Evolutionary conservation across 2,329 filamentous ascomycete genomes (phyloP).

Genomic region (Diaporthe ilicicola): DNA sequence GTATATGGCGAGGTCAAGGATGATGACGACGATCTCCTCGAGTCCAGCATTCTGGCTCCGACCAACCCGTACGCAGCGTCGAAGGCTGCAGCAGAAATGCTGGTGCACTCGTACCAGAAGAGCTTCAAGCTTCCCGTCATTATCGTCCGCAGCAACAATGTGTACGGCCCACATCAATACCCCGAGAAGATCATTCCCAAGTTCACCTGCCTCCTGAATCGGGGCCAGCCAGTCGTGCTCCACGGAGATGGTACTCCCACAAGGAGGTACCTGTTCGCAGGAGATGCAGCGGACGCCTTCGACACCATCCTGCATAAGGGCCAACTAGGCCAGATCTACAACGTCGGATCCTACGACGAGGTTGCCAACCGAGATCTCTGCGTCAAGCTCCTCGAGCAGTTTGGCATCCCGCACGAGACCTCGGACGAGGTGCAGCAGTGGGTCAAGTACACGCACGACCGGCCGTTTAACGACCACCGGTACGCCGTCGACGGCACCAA

Average conservation of each 20-base stretch:
- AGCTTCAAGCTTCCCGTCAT: conserved; percentile 83
- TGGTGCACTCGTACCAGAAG: conserved; percentile 86
- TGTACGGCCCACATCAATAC: conserved; percentile 86
- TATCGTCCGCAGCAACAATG: conserved; percentile 84
- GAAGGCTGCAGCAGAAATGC: conserved; percentile 85
- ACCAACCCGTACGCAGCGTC: conserved; percentile 85
- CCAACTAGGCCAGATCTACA: conserved; percentile 79
- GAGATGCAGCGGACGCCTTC: conserved; percentile 82
- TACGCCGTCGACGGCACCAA: conserved; percentile 78
- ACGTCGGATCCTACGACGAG: conserved; percentile 81
- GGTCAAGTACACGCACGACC: conserved; percentile 79
- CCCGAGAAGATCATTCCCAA: conserved; percentile 89
- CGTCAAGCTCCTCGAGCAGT: conserved; percentile 68
- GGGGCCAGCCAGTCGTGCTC: conserved; percentile 72
- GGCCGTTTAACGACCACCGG: conserved; percentile 80
- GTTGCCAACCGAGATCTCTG: conserved; percentile 79
- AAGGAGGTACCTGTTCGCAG: conserved; percentile 79
- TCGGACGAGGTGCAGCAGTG: conserved; percentile 66
- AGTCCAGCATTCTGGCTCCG: conserved; percentile 78
- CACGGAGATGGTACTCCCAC: conserved; percentile 81
- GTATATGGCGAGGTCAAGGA: conserved; percentile 84
- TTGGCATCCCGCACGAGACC: conserved; percentile 62
- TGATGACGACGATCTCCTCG: conserved; percentile 74
- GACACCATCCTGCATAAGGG: conserved; percentile 86
- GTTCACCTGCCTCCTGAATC: conserved; percentile 77